These are phyloP conservation scores for Backusella psychrophila DNA, from an alignment of 192 early-diverging fungal species.

Conservation along the genomic window DNA sequence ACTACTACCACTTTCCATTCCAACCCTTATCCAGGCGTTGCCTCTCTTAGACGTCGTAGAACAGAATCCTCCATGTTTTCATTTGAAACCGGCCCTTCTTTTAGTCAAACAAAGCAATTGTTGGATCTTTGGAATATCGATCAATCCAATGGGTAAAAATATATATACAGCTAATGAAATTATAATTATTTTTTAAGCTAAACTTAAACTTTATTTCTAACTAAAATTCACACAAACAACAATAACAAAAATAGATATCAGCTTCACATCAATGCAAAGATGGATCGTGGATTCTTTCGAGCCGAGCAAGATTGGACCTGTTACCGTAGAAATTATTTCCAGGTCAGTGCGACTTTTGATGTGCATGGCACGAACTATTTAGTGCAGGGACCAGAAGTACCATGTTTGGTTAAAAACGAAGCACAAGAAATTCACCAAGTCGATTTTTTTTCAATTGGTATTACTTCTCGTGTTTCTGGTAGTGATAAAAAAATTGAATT, in stretches of 20 bases:
- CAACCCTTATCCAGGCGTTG: constrained; percentile 20
- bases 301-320: constrained; percentile 86
- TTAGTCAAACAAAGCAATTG: constrained; percentile 63
- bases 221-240: background rate
- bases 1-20: constrained; percentile 23
- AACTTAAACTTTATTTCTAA: background rate
- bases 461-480: constrained; percentile 69
- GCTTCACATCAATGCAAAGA: constrained; percentile 64
- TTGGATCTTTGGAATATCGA: constrained; percentile 67
- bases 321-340: constrained; percentile 94
- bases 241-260: constrained; percentile 43
- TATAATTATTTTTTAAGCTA: background rate
- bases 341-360: constrained; percentile 67
- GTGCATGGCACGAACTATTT: constrained; percentile 27
- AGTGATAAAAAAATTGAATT: constrained; percentile 75
- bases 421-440: constrained; percentile 29
- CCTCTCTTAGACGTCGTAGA: constrained; percentile 37
- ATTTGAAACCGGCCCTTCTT: constrained; percentile 66
- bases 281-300: constrained; percentile 87
- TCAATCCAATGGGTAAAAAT: constrained; percentile 44
- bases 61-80: constrained; percentile 41
- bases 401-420: constrained; percentile 67
- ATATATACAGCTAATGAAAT: background rate
- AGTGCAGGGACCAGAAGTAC: constrained; percentile 52
- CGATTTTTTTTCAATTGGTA: constrained; percentile 69